Percentiles rank a stretch among this genome's conserved stretches.
phyloP scores from a whole-genome alignment of 2,329 filamentous ascomycete species.

The Pleurostoma richardsiae region DNA sequence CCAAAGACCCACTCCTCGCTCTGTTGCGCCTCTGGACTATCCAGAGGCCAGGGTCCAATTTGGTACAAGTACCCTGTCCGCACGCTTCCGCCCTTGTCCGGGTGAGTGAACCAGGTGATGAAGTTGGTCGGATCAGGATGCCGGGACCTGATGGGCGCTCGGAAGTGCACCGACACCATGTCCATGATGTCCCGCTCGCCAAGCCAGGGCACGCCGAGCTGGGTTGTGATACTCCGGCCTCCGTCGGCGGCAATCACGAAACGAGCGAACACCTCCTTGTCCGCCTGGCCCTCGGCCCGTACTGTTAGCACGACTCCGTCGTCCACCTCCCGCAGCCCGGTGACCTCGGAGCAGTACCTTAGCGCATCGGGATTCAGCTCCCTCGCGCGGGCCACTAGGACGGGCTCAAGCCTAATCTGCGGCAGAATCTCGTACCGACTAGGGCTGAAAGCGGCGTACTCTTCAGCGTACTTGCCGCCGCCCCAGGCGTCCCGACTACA shows the following conservation, averaged over 20 bases:
- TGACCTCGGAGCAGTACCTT: conserved; percentile 19
- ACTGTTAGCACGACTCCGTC: conserved; percentile 14
- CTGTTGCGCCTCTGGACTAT: conserved; percentile 7
- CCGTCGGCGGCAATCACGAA: conserved; percentile 27
- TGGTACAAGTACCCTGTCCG: conserved; percentile 26
- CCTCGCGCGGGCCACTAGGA: conserved; percentile 19
- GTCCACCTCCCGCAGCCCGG: conserved; percentile 14
- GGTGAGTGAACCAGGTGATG: conserved; percentile 27
- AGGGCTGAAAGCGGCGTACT: conserved; percentile 13
- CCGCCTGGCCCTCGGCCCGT: conserved; percentile 2
- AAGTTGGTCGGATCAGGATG: conserved; percentile 21
- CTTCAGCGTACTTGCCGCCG: conserved; percentile 17
- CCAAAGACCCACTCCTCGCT: conserved; percentile 27
- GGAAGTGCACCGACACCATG: conserved; percentile 25
- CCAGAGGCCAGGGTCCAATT: conserved; percentile 22
- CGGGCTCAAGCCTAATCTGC: conserved; percentile 28
- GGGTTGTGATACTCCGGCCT: conserved; percentile 19
- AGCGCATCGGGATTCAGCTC: conserved; percentile 22
- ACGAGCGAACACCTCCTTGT: conserved; percentile 11
- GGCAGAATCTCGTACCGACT: conserved; percentile 21
- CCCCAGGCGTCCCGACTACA: conserved; percentile 20
- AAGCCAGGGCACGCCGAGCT: conserved; percentile 19
- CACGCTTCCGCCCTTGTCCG: conserved; percentile 23
- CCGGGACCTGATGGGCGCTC: conserved; percentile 15
- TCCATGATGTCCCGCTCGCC: conserved; percentile 23